Evolutionary conservation across 139 green algal genomes (phyloP).

Genomic region (Micractinium conductrix): DNA sequence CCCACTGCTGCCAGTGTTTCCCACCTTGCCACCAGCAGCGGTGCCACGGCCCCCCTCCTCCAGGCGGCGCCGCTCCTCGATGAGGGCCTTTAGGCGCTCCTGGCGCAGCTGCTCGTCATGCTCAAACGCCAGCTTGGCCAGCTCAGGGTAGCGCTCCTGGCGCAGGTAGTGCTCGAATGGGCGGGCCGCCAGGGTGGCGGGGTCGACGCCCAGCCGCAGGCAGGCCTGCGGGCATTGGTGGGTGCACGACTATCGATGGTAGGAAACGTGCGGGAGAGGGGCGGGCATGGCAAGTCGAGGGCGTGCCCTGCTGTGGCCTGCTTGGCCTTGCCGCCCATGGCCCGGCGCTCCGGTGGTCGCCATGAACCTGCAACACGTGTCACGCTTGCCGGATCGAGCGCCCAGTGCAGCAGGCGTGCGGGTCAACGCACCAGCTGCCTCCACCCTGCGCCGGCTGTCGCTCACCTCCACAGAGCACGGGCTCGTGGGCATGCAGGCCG

Average conservation of each 20-base stretch:
- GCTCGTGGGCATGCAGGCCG: conserved; percentile 57
- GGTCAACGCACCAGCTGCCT: conserved; percentile 43
- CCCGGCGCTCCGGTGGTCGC: background rate
- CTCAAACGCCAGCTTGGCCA: conserved; percentile 73
- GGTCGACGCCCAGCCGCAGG: conserved; percentile 85
- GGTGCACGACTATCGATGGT: no score
- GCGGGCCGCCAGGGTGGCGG: conserved; percentile 71
- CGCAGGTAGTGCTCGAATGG: conserved; percentile 65
- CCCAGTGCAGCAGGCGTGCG: background rate
- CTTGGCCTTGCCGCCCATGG: no score
- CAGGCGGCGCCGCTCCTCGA: conserved; percentile 72
- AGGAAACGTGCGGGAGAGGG: background rate
- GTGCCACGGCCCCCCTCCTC: conserved; percentile 47
- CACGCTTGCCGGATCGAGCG: background rate
- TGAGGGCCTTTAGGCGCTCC: conserved; percentile 65
- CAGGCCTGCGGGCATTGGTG: conserved; percentile 86
- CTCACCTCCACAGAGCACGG: conserved; percentile 82
- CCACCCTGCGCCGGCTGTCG: no score
- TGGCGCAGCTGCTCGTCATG: conserved; percentile 73
- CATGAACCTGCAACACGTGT: background rate
- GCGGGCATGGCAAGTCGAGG: background rate
- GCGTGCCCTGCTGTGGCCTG: background rate
- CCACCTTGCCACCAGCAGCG: background rate
- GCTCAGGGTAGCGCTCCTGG: conserved; percentile 51
- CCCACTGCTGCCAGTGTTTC: no score